A percentile compares a stretch with the other conserved stretches of the same genome.
phyloP scores from a whole-genome alignment of 140 eudicot genomes.

The Erigeron philadelphicus region DNA sequence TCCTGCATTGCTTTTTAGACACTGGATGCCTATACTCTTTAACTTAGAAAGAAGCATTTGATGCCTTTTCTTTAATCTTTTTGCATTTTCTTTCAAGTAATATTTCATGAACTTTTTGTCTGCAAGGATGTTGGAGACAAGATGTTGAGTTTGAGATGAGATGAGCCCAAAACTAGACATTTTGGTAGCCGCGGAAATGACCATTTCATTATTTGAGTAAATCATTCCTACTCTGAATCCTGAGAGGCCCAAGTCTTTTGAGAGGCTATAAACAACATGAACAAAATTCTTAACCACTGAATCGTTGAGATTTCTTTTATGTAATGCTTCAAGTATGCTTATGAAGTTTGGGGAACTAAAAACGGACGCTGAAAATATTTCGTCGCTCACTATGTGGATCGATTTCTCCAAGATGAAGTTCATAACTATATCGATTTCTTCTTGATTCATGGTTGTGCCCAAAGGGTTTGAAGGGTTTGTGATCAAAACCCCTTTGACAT shows the following conservation, averaged over 20 bases:
- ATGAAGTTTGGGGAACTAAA: slow-evolving; percentile 40
- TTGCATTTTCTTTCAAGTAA: slow-evolving; percentile 34
- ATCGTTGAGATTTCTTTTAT: slow-evolving; percentile 18
- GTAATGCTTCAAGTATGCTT: slow-evolving; percentile 38
- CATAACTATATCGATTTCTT: slow-evolving; percentile 35
- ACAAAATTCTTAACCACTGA: slow-evolving; percentile 18
- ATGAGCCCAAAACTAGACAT: slow-evolving; percentile 68
- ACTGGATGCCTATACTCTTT: slow-evolving; percentile 27
- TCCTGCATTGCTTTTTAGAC: slow-evolving; percentile 57
- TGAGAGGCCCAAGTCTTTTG: slow-evolving; percentile 56
- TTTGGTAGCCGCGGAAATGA: slow-evolving; percentile 45
- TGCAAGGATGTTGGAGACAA: slow-evolving; percentile 41
- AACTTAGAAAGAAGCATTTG: slow-evolving; percentile 33
- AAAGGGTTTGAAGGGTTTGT: slow-evolving; percentile 74
- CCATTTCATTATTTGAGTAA: slow-evolving; percentile 41
- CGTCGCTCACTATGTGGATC: slow-evolving; percentile 54
- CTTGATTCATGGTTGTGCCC: slow-evolving; percentile 44
- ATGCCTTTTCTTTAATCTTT: slow-evolving; percentile 33
- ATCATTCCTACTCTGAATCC: slow-evolving; percentile 61
- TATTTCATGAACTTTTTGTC: slow-evolving; percentile 37
- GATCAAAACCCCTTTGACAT: slow-evolving; percentile 47
- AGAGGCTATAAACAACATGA: slow-evolving; percentile 61
- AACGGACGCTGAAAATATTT: slow-evolving; percentile 52
- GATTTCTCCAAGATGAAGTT: slow-evolving; percentile 31
- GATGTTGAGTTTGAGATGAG: slow-evolving; percentile 59